Conservation (phyloP, 148 eudicot species). For the Nyssa sinensis region DNA sequence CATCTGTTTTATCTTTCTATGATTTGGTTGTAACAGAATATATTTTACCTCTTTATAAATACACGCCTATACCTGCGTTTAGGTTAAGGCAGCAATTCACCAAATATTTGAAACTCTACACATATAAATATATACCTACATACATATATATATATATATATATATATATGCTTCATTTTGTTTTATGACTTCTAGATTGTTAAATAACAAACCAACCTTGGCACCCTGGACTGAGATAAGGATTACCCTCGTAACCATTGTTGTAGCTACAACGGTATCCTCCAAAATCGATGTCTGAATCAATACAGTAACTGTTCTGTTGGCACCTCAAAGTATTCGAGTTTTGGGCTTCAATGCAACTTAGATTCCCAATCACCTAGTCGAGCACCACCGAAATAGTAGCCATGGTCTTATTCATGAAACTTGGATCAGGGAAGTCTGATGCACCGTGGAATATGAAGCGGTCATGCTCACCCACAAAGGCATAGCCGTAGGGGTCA, state of each 20-base stretch:
- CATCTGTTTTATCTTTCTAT: too few species aligned
- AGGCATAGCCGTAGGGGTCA: conserved; percentile 22
- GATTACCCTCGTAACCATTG: conserved; percentile 27
- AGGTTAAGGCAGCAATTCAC: too few species aligned
- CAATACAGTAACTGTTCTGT: conserved; percentile 20
- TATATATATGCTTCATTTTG: too few species aligned
- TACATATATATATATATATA: background rate
- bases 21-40: too few species aligned
- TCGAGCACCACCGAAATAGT: conserved; percentile 35
- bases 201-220: conserved; percentile 4
- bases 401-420: background rate
- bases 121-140: too few species aligned
- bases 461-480: conserved; percentile 11
- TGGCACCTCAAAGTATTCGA: conserved; percentile 14
- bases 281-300: background rate
- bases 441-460: conserved; percentile 18
- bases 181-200: too few species aligned
- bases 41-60: too few species aligned
- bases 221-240: conserved; percentile 25
- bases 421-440: conserved; percentile 14
- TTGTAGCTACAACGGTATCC: conserved; percentile 35
- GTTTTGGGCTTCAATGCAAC: conserved; percentile 26
- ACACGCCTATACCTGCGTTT: too few species aligned
- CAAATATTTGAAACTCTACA: too few species aligned
- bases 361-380: conserved; percentile 34